phyloP scores from a whole-genome alignment of 768 basidiomycete species.

The Candolleomyces eurysporus region DNA sequence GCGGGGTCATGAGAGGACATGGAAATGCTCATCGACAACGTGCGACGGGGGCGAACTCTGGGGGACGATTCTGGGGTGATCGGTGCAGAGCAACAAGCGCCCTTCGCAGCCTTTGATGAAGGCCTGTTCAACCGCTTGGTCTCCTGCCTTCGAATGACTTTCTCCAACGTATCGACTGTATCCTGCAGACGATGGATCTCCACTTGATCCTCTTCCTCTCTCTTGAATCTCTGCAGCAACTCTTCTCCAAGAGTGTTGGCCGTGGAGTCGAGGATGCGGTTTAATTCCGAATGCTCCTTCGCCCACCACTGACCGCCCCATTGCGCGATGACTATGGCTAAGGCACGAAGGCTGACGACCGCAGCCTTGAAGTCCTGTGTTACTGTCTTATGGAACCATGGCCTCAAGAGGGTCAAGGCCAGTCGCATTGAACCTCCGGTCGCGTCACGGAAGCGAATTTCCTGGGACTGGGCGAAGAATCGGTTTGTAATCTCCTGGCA shows the following conservation, averaged over 20 bases:
- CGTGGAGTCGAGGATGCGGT: constrained; percentile 56
- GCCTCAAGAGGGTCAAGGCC: constrained; percentile 62
- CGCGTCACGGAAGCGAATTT: constrained; percentile 61
- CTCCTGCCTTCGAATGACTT: constrained; percentile 15
- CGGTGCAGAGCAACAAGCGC: constrained; percentile 6
- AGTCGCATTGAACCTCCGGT: constrained; percentile 67
- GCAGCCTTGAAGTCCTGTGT: constrained; percentile 34
- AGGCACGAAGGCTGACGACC: constrained; percentile 31
- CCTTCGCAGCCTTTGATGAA: background rate
- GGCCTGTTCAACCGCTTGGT: constrained; percentile 2
- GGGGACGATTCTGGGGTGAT: constrained; percentile 7
- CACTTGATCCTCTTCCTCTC: constrained; percentile 19
- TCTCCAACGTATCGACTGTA: constrained; percentile 44
- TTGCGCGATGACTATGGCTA: constrained; percentile 51
- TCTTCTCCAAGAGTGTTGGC: constrained; percentile 65
- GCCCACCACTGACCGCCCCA: constrained; percentile 75
- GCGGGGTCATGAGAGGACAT: constrained; percentile 18
- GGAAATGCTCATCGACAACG: constrained; percentile 18
- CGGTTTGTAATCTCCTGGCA: constrained; percentile 66
- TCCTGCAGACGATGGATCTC: constrained; percentile 49
- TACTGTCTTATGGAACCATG: constrained; percentile 62
- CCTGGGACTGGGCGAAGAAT: constrained; percentile 54
- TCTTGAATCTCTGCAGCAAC: constrained; percentile 33
- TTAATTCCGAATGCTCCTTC: constrained; percentile 61
- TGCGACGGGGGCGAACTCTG: constrained; percentile 4